These are phyloP conservation scores for Dryas alaskensis DNA, from an alignment of 306 rosid species.

Conservation along the genomic window DNA sequence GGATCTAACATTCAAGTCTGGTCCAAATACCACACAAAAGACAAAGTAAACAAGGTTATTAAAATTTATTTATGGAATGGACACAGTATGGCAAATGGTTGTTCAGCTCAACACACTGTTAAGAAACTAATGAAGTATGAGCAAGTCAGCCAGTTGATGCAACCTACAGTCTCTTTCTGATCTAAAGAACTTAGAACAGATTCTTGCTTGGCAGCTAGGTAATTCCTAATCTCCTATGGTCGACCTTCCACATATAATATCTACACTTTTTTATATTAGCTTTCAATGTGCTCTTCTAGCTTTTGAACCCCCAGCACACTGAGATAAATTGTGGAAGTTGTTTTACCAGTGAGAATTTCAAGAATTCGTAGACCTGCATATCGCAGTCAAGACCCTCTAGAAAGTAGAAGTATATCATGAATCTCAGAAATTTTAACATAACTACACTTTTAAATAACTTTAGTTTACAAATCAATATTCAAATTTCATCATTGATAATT, in stretches of 20 bases:
- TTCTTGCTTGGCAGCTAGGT: conserved; percentile 16
- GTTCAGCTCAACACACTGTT: conserved; percentile 6
- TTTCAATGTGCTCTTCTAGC: neutral
- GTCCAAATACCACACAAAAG: conserved; percentile 10
- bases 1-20: neutral
- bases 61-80: neutral
- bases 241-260: conserved; percentile 8
- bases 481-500: neutral
- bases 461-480: neutral
- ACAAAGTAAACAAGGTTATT: neutral
- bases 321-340: neutral
- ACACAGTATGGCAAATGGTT: conserved; percentile 4
- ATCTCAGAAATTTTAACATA: neutral
- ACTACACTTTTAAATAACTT: neutral
- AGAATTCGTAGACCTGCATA: neutral
- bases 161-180: neutral
- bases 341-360: neutral
- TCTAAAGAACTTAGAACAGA: neutral
- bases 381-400: neutral
- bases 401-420: neutral
- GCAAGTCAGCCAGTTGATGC: neutral
- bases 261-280: neutral
- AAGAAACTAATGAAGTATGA: neutral
- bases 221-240: conserved; percentile 3
- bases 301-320: conserved; percentile 5